phyloP scores from a whole-genome alignment of 106 monocot species.

The Acorus gramineus region DNA sequence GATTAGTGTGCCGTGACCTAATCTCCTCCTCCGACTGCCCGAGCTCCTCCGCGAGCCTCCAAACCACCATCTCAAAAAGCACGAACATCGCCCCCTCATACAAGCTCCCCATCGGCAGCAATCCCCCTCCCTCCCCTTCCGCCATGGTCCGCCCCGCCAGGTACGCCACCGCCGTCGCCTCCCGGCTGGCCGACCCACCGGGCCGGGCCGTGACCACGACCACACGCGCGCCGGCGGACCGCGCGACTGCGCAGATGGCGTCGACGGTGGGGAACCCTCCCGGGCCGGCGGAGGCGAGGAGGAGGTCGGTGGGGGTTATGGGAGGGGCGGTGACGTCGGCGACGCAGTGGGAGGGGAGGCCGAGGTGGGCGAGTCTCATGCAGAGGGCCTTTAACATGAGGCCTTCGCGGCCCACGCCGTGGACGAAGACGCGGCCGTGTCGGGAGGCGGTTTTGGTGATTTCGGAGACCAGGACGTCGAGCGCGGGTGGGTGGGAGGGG shows the following conservation, averaged over 20 bases:
- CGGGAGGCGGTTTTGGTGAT: conserved; percentile 25
- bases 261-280: conserved; percentile 85
- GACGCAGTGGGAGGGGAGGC: conserved; percentile 59
- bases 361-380: conserved; percentile 95
- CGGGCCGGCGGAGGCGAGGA: conserved; percentile 83
- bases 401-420: conserved; percentile 91
- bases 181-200: conserved; percentile 29
- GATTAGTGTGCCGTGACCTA: conserved; percentile 69
- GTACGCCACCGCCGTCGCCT: conserved; percentile 53
- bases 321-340: conserved; percentile 92
- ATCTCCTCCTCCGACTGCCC: conserved; percentile 32
- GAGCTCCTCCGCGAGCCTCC: conserved; percentile 35
- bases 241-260: conserved; percentile 64
- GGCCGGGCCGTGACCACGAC: conserved; percentile 63
- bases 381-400: conserved; percentile 81
- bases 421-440: conserved; percentile 35
- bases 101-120: conserved; percentile 80
- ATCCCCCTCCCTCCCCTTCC: conserved; percentile 38
- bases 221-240: conserved; percentile 42
- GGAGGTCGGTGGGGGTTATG: conserved; percentile 55
- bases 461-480: conserved; percentile 42
- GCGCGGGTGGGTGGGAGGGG: conserved; percentile 20
- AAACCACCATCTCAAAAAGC: conserved; percentile 85
- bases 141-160: conserved; percentile 85
- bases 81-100: conserved; percentile 96